Conservation (phyloP, 2,329 filamentous ascomycete species). For the Clonostachys rhizophaga region DNA sequence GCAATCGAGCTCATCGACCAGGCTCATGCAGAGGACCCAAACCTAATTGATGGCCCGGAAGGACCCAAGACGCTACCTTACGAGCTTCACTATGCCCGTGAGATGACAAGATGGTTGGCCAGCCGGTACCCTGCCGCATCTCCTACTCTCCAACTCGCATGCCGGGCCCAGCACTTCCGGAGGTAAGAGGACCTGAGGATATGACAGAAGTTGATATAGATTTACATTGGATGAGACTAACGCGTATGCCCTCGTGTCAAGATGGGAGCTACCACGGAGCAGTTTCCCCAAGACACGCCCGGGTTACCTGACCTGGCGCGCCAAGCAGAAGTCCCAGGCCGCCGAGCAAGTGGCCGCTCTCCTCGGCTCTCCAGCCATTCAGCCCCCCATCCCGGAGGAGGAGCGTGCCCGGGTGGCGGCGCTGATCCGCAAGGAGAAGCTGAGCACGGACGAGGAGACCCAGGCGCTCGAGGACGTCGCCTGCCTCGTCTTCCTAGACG, state of each 20-base stretch:
- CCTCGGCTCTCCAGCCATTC: conserved; percentile 27
- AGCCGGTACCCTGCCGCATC: conserved; percentile 57
- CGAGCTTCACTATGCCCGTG: conserved; percentile 76
- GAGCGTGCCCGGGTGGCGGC: conserved; percentile 60
- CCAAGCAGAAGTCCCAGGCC: conserved; percentile 65
- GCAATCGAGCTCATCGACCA: conserved; percentile 69
- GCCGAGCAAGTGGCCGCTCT: conserved; percentile 51
- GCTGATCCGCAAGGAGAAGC: conserved; percentile 75
- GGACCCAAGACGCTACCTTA: conserved; percentile 52
- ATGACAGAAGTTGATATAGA: not conserved
- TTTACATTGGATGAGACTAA: not conserved
- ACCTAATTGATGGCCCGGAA: conserved; percentile 30
- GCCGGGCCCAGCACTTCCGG: conserved; percentile 79
- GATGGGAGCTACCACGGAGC: conserved; percentile 75
- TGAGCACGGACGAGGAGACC: conserved; percentile 56
- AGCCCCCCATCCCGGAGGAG: conserved; percentile 31
- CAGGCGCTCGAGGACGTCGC: conserved; percentile 82
- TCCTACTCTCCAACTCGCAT: conserved; percentile 66
- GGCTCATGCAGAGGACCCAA: conserved; percentile 39
- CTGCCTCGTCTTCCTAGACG: conserved; percentile 82
- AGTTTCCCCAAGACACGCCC: conserved; percentile 69
- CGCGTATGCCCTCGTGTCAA: conserved; percentile 8
- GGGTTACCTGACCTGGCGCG: conserved; percentile 79
- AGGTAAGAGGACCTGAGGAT: conserved; percentile 31
- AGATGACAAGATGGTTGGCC: conserved; percentile 72